Evolutionary conservation across 2,329 filamentous ascomycete genomes (phyloP).

Genomic region (Pseudogymnoascus sp.): DNA sequence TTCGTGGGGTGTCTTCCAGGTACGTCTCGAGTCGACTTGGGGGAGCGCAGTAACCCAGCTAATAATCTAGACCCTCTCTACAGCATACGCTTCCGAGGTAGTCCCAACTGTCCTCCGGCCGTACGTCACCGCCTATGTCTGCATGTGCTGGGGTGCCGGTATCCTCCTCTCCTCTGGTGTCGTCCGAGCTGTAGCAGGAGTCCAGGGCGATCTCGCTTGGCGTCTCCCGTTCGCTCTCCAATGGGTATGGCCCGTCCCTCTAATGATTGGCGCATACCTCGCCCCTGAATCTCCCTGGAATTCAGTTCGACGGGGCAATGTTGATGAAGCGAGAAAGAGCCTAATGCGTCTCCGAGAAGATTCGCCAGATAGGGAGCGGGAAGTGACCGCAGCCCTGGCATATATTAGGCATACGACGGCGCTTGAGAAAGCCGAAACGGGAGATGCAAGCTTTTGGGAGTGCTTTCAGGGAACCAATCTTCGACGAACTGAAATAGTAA

Average conservation of each 20-base stretch:
- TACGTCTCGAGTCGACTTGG: slow-evolving; percentile 5
- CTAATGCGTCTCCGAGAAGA: slow-evolving; percentile 22
- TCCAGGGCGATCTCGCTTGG: slow-evolving; percentile 18
- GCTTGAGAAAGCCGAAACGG: slow-evolving; percentile 19
- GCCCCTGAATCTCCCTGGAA: slow-evolving; percentile 30
- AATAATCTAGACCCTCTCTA: slow-evolving; percentile 12
- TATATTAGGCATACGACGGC: slow-evolving; percentile 21
- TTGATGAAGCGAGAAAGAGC: slow-evolving; percentile 21
- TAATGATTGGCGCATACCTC: slow-evolving; percentile 24
- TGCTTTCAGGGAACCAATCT: slow-evolving; percentile 23
- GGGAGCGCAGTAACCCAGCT: background rate
- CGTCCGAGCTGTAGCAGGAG: slow-evolving; percentile 17
- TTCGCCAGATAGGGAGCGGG: slow-evolving; percentile 18
- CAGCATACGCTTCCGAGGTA: slow-evolving; percentile 22
- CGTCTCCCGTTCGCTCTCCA: slow-evolving; percentile 15
- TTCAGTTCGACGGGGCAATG: slow-evolving; percentile 24
- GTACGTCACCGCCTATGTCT: slow-evolving; percentile 23
- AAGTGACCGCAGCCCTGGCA: slow-evolving; percentile 24
- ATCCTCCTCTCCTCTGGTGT: slow-evolving; percentile 23
- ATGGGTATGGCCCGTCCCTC: slow-evolving; percentile 16
- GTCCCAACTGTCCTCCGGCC: slow-evolving; percentile 21
- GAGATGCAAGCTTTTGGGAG: slow-evolving; percentile 17
- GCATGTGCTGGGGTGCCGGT: slow-evolving; percentile 24
- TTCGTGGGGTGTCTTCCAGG: slow-evolving; percentile 17
- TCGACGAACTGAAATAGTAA: slow-evolving; percentile 22